Evolutionary conservation across 768 basidiomycete species (phyloP), one percentile per base, ranked within the genome.

Genomic region (Xerocomellus amylosporus): DNA sequence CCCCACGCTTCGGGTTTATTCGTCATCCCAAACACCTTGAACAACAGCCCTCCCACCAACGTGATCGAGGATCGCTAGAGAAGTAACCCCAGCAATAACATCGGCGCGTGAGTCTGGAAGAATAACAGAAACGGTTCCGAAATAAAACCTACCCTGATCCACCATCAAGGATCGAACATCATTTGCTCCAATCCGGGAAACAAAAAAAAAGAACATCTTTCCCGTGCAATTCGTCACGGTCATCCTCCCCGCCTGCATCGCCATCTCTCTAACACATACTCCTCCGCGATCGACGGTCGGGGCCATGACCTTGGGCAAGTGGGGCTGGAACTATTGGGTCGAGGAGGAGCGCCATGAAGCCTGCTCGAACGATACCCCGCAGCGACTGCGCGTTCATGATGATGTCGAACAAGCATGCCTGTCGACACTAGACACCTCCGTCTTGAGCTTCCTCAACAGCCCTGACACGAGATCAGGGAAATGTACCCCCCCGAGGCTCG

Each of bases 231-330:
- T 97, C 54, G 85, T 87, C 59, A 99, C 90, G 60, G 98, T 88
- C 93, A 98, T 98, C 58, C 96, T 80, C 53, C 96, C 95, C 17
- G 96, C 95, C 34, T 92, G 85, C 94, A 98, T 98, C 5, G 96
- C 94, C 12, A 95, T 95, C 58, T 98, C 95, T 24, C 95, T 81
- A 8, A 98, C 96, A 65, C 89, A 93, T 24, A n/a, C n/a, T n/a
- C n/a, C n/a, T n/a, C n/a, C n/a, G n/a, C n/a, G n/a, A n/a, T n/a
- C n/a, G n/a, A n/a, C n/a, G n/a, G n/a, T n/a, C n/a, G n/a, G n/a
- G n/a, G n/a, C n/a, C n/a, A n/a, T n/a, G n/a, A 73, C 98, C 97
- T 62, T 90, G 8, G 93, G 90, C 9, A 98, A 77, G 73, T 98
- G n/a, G n/a, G n/a, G n/a, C n/a, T n/a, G n/a, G n/a, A n/a, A n/a